A percentile compares a stretch with the other conserved stretches of the same genome.
Conservation (phyloP, 805 yeast species). For the Candida piceae region DNA sequence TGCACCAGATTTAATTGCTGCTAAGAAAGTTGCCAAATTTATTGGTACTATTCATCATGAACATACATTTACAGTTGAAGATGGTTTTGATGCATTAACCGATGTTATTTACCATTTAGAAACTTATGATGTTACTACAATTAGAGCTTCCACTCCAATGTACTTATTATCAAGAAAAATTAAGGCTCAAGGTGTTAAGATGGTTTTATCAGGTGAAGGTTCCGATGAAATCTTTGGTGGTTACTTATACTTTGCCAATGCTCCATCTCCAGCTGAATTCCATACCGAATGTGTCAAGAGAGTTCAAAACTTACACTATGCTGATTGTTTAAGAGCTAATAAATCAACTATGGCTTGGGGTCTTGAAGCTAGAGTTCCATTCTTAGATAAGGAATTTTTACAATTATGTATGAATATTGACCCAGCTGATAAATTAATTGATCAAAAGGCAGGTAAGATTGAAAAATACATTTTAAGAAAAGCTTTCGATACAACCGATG, state of each 20-base stretch:
- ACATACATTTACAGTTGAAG: constrained; percentile 94
- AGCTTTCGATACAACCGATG: constrained; percentile 93
- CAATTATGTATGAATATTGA: constrained; percentile 91
- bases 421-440: constrained; percentile 87
- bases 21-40: constrained; percentile 92
- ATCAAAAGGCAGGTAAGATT: constrained; percentile 64
- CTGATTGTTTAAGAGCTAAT: constrained; percentile 98
- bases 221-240: constrained; percentile 99
- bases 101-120: constrained; percentile 96
- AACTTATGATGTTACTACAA: constrained; percentile 97
- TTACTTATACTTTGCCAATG: constrained; percentile 93
- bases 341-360: constrained; percentile 99
- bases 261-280: constrained; percentile 91
- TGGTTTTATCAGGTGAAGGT: constrained; percentile 99
- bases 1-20: constrained; percentile 97
- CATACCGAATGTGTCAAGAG: constrained; percentile 93
- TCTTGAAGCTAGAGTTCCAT: constrained; percentile 98
- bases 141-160: constrained; percentile 99
- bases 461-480: constrained; percentile 96
- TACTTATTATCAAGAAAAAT: constrained; percentile 91
- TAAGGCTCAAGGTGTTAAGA: constrained; percentile 99
- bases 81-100: constrained; percentile 90
- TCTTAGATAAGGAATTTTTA: constrained; percentile 90
- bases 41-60: constrained; percentile 97
- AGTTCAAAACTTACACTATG: constrained; percentile 93